These are phyloP conservation scores for Lycium ferocissimum DNA, from an alignment of 257 asterid species.

Conservation along the genomic window DNA sequence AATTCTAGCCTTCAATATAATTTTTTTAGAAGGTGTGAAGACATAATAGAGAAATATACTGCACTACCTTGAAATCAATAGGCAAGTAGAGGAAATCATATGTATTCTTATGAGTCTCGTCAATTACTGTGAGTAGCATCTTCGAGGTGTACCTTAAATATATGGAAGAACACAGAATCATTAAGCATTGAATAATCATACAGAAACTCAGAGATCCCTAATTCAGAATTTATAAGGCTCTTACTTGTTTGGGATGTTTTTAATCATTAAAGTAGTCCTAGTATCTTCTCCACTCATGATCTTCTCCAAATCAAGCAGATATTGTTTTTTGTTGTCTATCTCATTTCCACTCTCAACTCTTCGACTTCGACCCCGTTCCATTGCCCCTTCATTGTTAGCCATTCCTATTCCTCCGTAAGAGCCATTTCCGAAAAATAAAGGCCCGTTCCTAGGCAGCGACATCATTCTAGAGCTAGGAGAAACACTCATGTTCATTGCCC, in stretches of 20 bases:
- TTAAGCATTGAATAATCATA: slow-evolving; percentile 23
- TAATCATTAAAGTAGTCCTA: slow-evolving; percentile 94
- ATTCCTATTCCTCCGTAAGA: slow-evolving; percentile 71
- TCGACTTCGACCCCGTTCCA: slow-evolving; percentile 75
- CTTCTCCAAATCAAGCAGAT: slow-evolving; percentile 89
- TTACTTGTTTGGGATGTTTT: slow-evolving; percentile 98
- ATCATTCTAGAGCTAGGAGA: slow-evolving; percentile 73
- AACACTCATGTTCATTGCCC: slow-evolving; percentile 66
- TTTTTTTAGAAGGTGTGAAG: not conserved
- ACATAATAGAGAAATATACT: not conserved
- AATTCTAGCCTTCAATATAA: slow-evolving; percentile 24
- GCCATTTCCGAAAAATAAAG: slow-evolving; percentile 68
- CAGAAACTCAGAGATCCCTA: not conserved
- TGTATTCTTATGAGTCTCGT: slow-evolving; percentile 87
- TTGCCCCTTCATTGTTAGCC: slow-evolving; percentile 52
- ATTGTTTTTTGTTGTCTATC: slow-evolving; percentile 79
- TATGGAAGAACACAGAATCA: slow-evolving; percentile 23
- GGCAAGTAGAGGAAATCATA: slow-evolving; percentile 96
- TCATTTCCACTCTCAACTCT: slow-evolving; percentile 70
- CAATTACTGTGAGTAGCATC: slow-evolving; percentile 91
- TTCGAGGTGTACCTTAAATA: slow-evolving; percentile 87
- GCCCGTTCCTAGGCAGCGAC: slow-evolving; percentile 69
- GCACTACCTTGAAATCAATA: slow-evolving; percentile 91
- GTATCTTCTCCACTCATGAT: slow-evolving; percentile 77
- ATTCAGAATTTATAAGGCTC: slow-evolving; percentile 32